Conservation (phyloP, 768 basidiomycete species). For the Mrakia hoshinonis region DNA sequence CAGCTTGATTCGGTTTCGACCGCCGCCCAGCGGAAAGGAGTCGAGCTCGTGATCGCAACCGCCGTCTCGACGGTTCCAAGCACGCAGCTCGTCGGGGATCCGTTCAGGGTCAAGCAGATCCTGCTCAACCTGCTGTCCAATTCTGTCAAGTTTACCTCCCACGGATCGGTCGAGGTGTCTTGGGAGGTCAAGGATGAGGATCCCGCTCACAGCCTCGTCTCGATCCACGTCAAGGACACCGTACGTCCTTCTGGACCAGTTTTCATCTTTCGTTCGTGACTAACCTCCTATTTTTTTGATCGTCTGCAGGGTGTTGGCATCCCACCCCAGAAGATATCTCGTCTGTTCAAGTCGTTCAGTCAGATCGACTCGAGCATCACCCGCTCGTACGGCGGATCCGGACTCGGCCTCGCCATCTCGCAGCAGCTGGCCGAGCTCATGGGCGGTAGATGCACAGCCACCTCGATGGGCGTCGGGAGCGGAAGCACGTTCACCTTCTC, state of each 20-base stretch:
- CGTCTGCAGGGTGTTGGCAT: neutral
- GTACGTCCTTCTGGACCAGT: neutral
- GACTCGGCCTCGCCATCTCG: constrained; percentile 20
- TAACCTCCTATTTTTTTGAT: no score
- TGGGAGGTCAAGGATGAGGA: neutral
- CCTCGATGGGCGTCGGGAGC: neutral
- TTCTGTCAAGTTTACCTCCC: constrained; percentile 11
- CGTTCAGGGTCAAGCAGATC: constrained; percentile 19
- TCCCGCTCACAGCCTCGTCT: neutral
- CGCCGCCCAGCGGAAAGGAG: neutral
- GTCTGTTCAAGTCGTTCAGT: constrained; percentile 19
- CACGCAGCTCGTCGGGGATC: neutral
- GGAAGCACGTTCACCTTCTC: constrained; percentile 21
- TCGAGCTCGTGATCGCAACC: constrained; percentile 19
- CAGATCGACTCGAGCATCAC: constrained; percentile 26
- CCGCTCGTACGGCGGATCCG: constrained; percentile 16
- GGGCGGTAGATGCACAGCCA: constrained; percentile 11
- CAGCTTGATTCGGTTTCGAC: constrained; percentile 14
- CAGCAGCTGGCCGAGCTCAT: constrained; percentile 19
- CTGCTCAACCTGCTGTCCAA: constrained; percentile 8
- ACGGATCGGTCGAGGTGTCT: neutral
- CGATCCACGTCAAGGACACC: constrained; percentile 21
- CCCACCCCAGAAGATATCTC: neutral
- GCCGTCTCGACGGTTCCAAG: neutral
- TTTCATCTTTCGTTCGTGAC: neutral